Conservation (phyloP, 495 filamentous ascomycete species). For the Aspergillus ellipticus region DNA sequence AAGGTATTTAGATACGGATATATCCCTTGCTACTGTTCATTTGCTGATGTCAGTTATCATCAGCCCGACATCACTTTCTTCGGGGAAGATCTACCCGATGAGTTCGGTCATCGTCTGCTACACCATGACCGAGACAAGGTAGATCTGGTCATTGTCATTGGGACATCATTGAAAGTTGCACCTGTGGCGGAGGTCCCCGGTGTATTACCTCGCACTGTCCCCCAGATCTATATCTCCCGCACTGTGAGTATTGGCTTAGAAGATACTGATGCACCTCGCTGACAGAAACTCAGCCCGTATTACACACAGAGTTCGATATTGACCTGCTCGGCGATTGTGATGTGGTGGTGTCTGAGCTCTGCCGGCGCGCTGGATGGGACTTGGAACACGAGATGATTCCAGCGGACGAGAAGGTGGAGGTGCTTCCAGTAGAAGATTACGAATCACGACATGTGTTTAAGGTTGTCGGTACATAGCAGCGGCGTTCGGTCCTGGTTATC, state of each 20-base stretch:
- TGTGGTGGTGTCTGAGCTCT: constrained; percentile 84
- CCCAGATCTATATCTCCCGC: constrained; percentile 91
- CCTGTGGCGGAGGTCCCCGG: constrained; percentile 90
- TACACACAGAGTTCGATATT: constrained; percentile 91
- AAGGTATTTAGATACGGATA: constrained; percentile 50
- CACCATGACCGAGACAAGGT: constrained; percentile 73
- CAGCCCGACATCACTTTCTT: constrained; percentile 97
- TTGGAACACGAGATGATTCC: constrained; percentile 84
- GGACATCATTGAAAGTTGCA: constrained; percentile 92
- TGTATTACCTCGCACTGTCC: constrained; percentile 70
- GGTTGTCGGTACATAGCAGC: constrained; percentile 43
- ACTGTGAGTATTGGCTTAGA: constrained; percentile 48
- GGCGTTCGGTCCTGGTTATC: constrained; percentile 35
- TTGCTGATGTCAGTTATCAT: constrained; percentile 5
- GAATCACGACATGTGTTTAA: constrained; percentile 63
- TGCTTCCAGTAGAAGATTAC: constrained; percentile 57
- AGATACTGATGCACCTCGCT: background rate
- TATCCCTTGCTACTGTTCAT: background rate
- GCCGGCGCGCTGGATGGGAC: constrained; percentile 81
- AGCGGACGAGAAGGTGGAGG: constrained; percentile 56
- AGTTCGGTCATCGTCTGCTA: constrained; percentile 76
- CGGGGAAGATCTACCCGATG: constrained; percentile 65
- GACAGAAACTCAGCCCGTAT: constrained; percentile 55
- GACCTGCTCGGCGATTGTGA: constrained; percentile 94
- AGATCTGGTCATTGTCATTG: constrained; percentile 95